phyloP scores from a whole-genome alignment of 2,329 filamentous ascomycete genomes.

The Penicillium sp. region DNA sequence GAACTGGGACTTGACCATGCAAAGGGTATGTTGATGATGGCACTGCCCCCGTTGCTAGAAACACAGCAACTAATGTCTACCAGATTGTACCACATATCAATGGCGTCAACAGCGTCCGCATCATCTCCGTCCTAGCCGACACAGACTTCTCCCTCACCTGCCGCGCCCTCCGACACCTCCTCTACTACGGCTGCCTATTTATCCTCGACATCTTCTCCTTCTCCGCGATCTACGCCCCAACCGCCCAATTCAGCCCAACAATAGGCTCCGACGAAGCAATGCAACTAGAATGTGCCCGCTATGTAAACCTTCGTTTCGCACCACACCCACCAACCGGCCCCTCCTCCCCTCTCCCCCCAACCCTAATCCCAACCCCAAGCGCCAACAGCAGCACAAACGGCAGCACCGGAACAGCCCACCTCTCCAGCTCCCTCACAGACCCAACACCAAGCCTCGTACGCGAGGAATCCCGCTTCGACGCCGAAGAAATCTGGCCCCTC shows the following conservation, averaged over 20 bases:
- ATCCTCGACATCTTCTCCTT: slow-evolving; percentile 96
- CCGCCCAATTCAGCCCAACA: slow-evolving; percentile 67
- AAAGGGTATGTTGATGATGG: slow-evolving; percentile 36
- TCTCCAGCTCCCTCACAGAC: slow-evolving; percentile 23
- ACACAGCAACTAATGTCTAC: neutral
- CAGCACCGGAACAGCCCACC: slow-evolving; percentile 6
- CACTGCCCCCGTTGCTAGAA: fast-evolving
- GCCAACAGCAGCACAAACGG: slow-evolving; percentile 18
- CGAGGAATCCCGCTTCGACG: slow-evolving; percentile 25
- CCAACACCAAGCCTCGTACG: slow-evolving; percentile 19
- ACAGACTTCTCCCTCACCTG: slow-evolving; percentile 83
- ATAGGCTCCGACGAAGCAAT: slow-evolving; percentile 76
- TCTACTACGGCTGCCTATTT: slow-evolving; percentile 89
- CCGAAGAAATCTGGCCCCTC: slow-evolving; percentile 46
- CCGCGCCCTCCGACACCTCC: slow-evolving; percentile 79
- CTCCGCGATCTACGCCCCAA: slow-evolving; percentile 81
- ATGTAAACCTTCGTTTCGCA: slow-evolving; percentile 63
- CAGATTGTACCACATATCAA: slow-evolving; percentile 82
- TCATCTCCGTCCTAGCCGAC: slow-evolving; percentile 80
- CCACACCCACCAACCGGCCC: slow-evolving; percentile 30
- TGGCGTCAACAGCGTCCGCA: slow-evolving; percentile 82
- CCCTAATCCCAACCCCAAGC: slow-evolving; percentile 11
- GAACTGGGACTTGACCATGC: slow-evolving; percentile 56
- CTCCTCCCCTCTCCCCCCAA: slow-evolving; percentile 18
- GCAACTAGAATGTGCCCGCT: slow-evolving; percentile 83